Conservation (phyloP, 2,329 filamentous ascomycete genomes). For the Dothistroma pini region DNA sequence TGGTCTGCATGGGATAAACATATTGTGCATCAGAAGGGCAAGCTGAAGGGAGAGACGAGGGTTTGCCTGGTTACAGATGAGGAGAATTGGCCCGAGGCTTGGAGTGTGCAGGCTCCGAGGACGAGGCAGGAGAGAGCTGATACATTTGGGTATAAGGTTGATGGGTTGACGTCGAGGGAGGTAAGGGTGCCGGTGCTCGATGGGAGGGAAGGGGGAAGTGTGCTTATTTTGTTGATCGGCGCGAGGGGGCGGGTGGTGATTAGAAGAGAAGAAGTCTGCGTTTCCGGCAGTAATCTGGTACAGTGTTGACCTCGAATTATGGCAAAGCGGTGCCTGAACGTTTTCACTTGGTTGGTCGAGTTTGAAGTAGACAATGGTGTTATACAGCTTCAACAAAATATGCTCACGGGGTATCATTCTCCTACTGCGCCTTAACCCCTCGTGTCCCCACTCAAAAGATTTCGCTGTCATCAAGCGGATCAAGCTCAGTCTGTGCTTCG, state of each 20-base stretch:
- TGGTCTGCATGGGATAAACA: background rate
- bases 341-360: no score
- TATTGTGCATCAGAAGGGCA: background rate
- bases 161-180: background rate
- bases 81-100: background rate
- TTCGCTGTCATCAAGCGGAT: constrained; percentile 36
- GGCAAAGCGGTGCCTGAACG: no score
- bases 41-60: background rate
- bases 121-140: background rate
- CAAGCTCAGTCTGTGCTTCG: constrained; percentile 12
- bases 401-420: background rate
- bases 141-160: background rate
- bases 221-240: background rate
- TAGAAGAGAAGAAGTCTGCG: no score
- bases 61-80: background rate
- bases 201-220: background rate
- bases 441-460: constrained; percentile 27
- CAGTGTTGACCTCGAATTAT: no score
- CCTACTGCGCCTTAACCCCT: background rate
- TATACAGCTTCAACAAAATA: background rate
- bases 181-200: background rate
- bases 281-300: no score
- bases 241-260: background rate
- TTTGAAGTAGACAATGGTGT: no score
- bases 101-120: background rate